A percentile compares a stretch with the other conserved stretches of the same genome.
Evolutionary conservation across 169 alveolate genomes (phyloP).

Genomic region (Theileria luwenshuni): DNA sequence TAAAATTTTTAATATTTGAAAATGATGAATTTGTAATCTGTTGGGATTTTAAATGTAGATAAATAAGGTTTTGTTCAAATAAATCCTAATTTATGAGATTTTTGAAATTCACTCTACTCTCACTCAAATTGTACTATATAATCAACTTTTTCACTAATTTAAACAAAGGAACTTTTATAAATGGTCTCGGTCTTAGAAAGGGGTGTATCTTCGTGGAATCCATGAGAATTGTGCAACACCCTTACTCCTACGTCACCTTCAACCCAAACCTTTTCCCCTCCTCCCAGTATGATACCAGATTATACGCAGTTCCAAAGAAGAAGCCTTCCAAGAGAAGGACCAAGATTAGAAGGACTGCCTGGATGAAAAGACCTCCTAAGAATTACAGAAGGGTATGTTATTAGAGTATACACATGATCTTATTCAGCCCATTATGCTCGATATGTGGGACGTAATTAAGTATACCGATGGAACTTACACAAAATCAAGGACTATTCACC

Average conservation of each 20-base stretch:
- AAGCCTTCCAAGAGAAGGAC: constrained; percentile 78
- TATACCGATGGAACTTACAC: constrained; percentile 67
- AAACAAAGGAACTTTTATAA: constrained; percentile 24
- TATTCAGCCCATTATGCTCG: constrained; percentile 68
- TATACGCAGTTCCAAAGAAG: constrained; percentile 80
- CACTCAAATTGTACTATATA: constrained; percentile 16
- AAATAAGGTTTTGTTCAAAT: constrained; percentile 23
- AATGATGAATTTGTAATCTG: constrained; percentile 23
- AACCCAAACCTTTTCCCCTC: neutral
- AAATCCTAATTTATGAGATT: constrained; percentile 20
- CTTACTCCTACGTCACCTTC: constrained; percentile 4
- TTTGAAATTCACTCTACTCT: constrained; percentile 30
- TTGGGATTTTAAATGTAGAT: constrained; percentile 43
- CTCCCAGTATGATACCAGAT: neutral
- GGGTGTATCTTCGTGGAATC: constrained; percentile 39
- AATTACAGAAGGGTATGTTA: constrained; percentile 67
- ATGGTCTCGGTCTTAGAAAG: constrained; percentile 7
- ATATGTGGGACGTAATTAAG: constrained; percentile 52
- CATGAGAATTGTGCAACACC: constrained; percentile 16
- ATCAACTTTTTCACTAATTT: neutral
- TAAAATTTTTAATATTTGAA: constrained; percentile 28
- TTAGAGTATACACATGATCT: neutral
- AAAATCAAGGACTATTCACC: constrained; percentile 71
- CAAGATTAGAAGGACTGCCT: constrained; percentile 75
- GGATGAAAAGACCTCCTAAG: constrained; percentile 80